Evolutionary conservation across 345 rosid genomes (phyloP).

Genomic region (Eucalyptus regnans): DNA sequence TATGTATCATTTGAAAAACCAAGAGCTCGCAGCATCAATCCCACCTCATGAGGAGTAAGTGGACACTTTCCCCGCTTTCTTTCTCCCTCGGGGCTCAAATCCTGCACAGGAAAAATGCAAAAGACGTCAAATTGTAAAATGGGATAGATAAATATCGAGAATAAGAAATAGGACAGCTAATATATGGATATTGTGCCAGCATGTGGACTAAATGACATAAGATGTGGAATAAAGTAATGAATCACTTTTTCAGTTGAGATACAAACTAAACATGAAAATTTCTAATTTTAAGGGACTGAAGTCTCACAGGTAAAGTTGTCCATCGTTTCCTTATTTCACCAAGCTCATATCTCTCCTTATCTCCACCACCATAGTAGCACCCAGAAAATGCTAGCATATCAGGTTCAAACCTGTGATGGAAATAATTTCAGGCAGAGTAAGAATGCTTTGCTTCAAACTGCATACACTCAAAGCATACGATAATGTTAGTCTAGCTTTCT

Average conservation of each 20-base stretch:
- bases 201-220: not conserved
- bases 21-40: constrained; percentile 90
- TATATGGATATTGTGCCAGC: not conserved
- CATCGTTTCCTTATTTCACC: constrained; percentile 93
- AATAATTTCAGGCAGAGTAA: not conserved
- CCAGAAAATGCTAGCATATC: constrained; percentile 99
- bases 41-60: constrained; percentile 92
- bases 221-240: not conserved
- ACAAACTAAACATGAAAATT: not conserved
- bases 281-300: not conserved
- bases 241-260: not conserved
- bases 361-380: constrained; percentile 99
- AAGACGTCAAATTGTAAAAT: not conserved
- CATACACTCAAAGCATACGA: not conserved
- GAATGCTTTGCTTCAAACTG: not conserved
- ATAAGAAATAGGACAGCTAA: not conserved
- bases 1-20: constrained; percentile 84
- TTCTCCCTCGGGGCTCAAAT: constrained; percentile 76
- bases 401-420: constrained; percentile 75
- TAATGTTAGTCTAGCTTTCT: not conserved
- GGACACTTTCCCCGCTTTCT: constrained; percentile 95
- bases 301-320: constrained; percentile 93
- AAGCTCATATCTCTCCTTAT: constrained; percentile 81
- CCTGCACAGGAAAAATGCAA: constrained; percentile 27
- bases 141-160: not conserved